phyloP scores from a whole-genome alignment of 495 filamentous ascomycete species.

The Penicillium roqueforti region DNA sequence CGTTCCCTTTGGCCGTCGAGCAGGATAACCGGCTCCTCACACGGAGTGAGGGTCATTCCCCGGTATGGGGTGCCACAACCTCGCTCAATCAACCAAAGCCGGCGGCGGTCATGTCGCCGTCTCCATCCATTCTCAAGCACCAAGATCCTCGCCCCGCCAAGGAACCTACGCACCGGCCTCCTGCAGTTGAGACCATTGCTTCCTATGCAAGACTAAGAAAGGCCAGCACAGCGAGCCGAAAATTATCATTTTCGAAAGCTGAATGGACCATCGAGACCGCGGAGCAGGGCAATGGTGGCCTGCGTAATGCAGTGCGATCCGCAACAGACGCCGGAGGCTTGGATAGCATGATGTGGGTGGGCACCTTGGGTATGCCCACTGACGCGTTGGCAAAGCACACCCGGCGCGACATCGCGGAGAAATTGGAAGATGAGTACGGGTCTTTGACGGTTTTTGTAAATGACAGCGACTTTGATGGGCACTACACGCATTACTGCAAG shows the following conservation, averaged over 20 bases:
- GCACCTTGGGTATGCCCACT: constrained; percentile 86
- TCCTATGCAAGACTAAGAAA: constrained; percentile 11
- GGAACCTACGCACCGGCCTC: constrained; percentile 24
- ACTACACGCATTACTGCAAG: constrained; percentile 92
- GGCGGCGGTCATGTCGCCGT: constrained; percentile 60
- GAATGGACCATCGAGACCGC: constrained; percentile 80
- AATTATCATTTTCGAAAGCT: constrained; percentile 57
- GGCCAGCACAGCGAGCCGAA: constrained; percentile 37
- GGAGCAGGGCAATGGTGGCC: constrained; percentile 85
- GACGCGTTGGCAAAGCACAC: constrained; percentile 68
- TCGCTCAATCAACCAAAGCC: constrained; percentile 72
- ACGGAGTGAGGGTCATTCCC: constrained; percentile 43
- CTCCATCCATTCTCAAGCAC: constrained; percentile 66
- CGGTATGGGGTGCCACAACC: constrained; percentile 61
- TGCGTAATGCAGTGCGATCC: constrained; percentile 80
- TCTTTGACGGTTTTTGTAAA: constrained; percentile 77
- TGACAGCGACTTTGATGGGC: constrained; percentile 85
- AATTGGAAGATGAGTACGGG: constrained; percentile 71
- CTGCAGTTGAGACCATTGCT: constrained; percentile 13
- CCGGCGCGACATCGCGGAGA: constrained; percentile 73
- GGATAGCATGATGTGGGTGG: constrained; percentile 77
- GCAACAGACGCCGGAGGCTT: constrained; percentile 59
- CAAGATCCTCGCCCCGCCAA: constrained; percentile 45
- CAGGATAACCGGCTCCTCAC: constrained; percentile 27
- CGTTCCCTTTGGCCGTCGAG: constrained; percentile 27